These are phyloP conservation scores for Mycosphaerelloides madeirae DNA, from an alignment of 2,329 filamentous ascomycete genomes.

Conservation along the genomic window DNA sequence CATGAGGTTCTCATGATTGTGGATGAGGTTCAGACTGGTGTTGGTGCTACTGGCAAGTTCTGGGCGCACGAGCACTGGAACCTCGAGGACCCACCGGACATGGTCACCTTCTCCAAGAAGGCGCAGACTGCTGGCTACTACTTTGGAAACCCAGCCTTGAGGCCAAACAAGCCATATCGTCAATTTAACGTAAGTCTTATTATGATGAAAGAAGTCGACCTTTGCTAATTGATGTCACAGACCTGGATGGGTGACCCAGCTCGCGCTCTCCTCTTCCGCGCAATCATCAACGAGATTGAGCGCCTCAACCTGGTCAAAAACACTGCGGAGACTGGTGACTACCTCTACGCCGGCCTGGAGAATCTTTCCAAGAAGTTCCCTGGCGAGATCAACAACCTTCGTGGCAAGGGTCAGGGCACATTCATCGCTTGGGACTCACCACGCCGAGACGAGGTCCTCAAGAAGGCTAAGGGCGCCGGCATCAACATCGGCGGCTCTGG, in stretches of 20 bases:
- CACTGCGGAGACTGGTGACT: constrained; percentile 72
- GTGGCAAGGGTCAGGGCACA: constrained; percentile 82
- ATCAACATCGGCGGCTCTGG: constrained; percentile 87
- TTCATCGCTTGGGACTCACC: constrained; percentile 91
- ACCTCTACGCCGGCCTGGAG: constrained; percentile 69
- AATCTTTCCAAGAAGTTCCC: constrained; percentile 66
- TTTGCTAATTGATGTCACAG: constrained; percentile 12
- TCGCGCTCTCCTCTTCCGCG: constrained; percentile 77
- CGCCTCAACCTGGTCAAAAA: constrained; percentile 70
- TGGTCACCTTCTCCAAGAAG: constrained; percentile 95
- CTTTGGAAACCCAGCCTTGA: constrained; percentile 72
- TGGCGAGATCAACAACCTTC: constrained; percentile 71
- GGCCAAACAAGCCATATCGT: constrained; percentile 88
- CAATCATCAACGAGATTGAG: constrained; percentile 77
- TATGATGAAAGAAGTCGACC: not conserved
- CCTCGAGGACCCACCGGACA: constrained; percentile 73
- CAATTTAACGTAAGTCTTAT: constrained; percentile 66
- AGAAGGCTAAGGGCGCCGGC: constrained; percentile 71
- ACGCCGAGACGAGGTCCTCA: constrained; percentile 71
- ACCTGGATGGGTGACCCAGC: constrained; percentile 88
- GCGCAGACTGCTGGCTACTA: constrained; percentile 92
- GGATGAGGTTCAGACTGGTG: constrained; percentile 89
- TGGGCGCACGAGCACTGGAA: constrained; percentile 97
- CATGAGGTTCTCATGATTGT: constrained; percentile 81
- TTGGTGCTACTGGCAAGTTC: constrained; percentile 89